A percentile compares a stretch with the other conserved stretches of the same genome.
Conservation (phyloP, 2,329 filamentous ascomycete genomes). For the Arthrocladium fulminans region DNA sequence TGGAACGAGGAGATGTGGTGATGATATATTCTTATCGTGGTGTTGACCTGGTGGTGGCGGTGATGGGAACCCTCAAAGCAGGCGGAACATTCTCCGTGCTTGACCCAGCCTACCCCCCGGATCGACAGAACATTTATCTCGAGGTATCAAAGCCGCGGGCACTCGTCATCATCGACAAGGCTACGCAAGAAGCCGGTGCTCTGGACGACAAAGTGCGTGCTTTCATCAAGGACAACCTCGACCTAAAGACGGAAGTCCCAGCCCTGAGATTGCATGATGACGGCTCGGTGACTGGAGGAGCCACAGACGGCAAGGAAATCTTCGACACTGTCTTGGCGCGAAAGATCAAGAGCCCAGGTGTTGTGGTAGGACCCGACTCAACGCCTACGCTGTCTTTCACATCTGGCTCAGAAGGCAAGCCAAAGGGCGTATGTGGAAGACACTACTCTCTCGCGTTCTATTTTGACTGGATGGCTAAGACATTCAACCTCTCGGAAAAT, state of each 20-base stretch:
- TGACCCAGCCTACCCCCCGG: constrained; percentile 74
- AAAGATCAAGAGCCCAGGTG: constrained; percentile 54
- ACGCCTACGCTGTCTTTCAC: constrained; percentile 68
- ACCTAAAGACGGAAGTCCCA: constrained; percentile 65
- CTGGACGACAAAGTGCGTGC: constrained; percentile 50
- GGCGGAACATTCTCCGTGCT: constrained; percentile 55
- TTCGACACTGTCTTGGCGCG: constrained; percentile 47
- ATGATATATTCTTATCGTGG: constrained; percentile 84
- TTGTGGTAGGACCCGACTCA: constrained; percentile 78
- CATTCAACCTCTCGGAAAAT: constrained; percentile 63
- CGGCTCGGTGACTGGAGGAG: constrained; percentile 63
- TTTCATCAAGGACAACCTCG: constrained; percentile 65
- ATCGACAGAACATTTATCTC: constrained; percentile 72
- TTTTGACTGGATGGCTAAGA: constrained; percentile 86
- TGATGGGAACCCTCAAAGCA: constrained; percentile 64
- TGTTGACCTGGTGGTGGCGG: constrained; percentile 66
- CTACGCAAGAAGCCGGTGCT: constrained; percentile 58
- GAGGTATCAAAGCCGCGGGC: constrained; percentile 68
- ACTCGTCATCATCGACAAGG: constrained; percentile 64
- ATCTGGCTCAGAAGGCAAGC: constrained; percentile 63
- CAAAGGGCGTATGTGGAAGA: constrained; percentile 78
- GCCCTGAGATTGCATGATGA: constrained; percentile 62
- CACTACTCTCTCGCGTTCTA: constrained; percentile 82
- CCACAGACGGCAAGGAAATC: constrained; percentile 56
- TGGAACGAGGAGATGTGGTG: constrained; percentile 74